Percentiles rank a stretch among this genome's conserved stretches.
Conservation (phyloP, 176 grass and related monocot genomes). For the Carex myosuroides region DNA sequence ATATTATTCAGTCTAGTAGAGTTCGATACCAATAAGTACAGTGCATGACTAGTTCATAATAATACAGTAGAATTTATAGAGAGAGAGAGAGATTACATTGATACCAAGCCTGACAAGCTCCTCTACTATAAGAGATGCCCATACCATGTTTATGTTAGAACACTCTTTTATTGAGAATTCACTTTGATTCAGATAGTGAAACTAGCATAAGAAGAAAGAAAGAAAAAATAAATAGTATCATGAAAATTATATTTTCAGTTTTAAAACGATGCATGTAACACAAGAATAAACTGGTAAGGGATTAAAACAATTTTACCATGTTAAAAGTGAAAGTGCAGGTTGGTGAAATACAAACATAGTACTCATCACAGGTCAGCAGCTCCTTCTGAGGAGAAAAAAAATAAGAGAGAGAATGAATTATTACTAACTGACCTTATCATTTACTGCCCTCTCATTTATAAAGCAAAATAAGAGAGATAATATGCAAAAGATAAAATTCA, state of each 20-base stretch:
- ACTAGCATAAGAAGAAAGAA: conserved; percentile 28
- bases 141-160: conserved; percentile 74
- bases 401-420: not conserved
- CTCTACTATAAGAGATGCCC: conserved; percentile 97
- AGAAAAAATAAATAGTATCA: conserved; percentile 9
- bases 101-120: conserved; percentile 92
- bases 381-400: conserved; percentile 32
- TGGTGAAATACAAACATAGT: conserved; percentile 47
- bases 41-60: not conserved
- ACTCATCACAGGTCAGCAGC: conserved; percentile 35
- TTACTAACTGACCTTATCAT: conserved; percentile 1
- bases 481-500: conserved; percentile 8
- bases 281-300: conserved; percentile 14
- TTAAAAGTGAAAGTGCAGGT: conserved; percentile 34
- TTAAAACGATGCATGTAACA: conserved; percentile 11
- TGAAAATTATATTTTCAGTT: conserved; percentile 17
- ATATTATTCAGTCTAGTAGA: not conserved
- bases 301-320: conserved; percentile 53
- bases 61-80: not conserved
- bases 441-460: not conserved
- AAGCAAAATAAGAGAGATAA: conserved; percentile 14
- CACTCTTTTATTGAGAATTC: conserved; percentile 46
- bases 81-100: conserved; percentile 46
- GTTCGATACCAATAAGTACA: not conserved
- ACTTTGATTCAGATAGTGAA: conserved; percentile 13